Conservation (phyloP, 2,329 filamentous ascomycete species). For the Botryosphaeria agaves region DNA sequence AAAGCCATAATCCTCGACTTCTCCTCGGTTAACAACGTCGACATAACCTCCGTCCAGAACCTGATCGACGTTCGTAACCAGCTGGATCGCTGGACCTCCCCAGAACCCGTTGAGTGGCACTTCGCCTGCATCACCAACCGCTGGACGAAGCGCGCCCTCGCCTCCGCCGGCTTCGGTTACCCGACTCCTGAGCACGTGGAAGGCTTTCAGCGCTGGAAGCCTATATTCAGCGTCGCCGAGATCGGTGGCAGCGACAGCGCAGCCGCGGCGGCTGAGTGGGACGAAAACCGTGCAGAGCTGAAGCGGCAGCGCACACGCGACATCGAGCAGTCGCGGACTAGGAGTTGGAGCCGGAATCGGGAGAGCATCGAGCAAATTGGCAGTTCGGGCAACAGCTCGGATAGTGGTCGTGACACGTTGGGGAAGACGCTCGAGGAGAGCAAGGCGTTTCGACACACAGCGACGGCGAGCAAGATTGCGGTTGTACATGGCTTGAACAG, state of each 20-base stretch:
- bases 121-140: slow-evolving; percentile 85
- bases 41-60: slow-evolving; percentile 81
- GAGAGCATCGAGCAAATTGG: no score
- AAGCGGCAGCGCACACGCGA: slow-evolving; percentile 13
- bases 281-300: slow-evolving; percentile 37
- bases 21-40: slow-evolving; percentile 81
- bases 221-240: slow-evolving; percentile 89
- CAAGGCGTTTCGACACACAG: slow-evolving; percentile 17
- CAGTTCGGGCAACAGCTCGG: slow-evolving; percentile 8
- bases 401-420: slow-evolving; percentile 9
- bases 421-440: slow-evolving; percentile 29
- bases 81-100: slow-evolving; percentile 67
- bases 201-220: slow-evolving; percentile 59
- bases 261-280: slow-evolving; percentile 47
- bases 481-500: slow-evolving; percentile 74
- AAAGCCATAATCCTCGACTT: slow-evolving; percentile 92
- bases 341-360: slow-evolving; percentile 2
- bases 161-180: slow-evolving; percentile 75
- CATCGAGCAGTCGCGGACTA: slow-evolving; percentile 7
- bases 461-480: slow-evolving; percentile 28
- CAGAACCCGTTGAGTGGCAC: slow-evolving; percentile 83
- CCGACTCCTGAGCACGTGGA: slow-evolving; percentile 39
- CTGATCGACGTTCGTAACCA: slow-evolving; percentile 92
- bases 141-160: slow-evolving; percentile 85
- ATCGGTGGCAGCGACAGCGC: slow-evolving; percentile 57